Percentiles rank a stretch among this genome's conserved stretches.
These are phyloP conservation scores for Phytomonas serpens DNA, from an alignment of 208 protist genomes.

Conservation along the genomic window DNA sequence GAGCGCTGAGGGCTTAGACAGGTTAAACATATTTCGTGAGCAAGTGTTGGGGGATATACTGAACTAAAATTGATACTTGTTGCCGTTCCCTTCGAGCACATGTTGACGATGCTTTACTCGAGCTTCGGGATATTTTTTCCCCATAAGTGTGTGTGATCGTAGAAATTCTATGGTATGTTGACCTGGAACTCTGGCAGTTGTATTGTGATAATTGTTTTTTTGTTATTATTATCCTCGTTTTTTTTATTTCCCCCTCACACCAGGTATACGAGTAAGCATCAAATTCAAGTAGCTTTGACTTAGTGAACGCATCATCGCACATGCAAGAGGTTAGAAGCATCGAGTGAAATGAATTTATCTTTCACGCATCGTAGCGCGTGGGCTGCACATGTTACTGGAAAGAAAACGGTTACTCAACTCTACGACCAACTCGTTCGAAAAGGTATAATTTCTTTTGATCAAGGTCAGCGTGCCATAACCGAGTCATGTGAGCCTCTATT, in stretches of 20 bases:
- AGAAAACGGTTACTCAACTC: slow-evolving; percentile 43
- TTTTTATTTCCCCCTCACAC: not conserved
- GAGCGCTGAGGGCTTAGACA: slow-evolving; percentile 5
- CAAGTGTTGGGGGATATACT: not conserved
- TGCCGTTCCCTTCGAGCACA: not conserved
- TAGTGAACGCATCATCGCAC: not conserved
- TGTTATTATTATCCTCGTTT: not conserved
- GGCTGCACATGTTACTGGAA: slow-evolving; percentile 38
- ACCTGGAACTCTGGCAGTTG: not conserved
- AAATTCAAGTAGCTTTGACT: not conserved
- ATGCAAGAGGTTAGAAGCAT: slow-evolving; percentile 1
- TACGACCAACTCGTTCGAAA: slow-evolving; percentile 67
- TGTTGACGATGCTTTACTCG: not conserved
- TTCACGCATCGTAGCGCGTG: slow-evolving; percentile 22
- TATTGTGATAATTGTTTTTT: not conserved
- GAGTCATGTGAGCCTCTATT: slow-evolving; percentile 60
- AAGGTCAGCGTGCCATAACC: slow-evolving; percentile 45
- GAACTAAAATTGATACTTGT: not conserved
- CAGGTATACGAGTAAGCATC: not conserved
- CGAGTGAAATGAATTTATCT: not conserved
- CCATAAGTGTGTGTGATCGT: not conserved
- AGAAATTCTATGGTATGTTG: not conserved
- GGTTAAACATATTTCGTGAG: not conserved
- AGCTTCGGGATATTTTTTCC: not conserved
- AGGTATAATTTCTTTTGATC: slow-evolving; percentile 39